Percentiles rank a stretch among this genome's conserved stretches.
Conservation (phyloP, 768 basidiomycete species). For the Tylopilus plumbeoviolaceoides region DNA sequence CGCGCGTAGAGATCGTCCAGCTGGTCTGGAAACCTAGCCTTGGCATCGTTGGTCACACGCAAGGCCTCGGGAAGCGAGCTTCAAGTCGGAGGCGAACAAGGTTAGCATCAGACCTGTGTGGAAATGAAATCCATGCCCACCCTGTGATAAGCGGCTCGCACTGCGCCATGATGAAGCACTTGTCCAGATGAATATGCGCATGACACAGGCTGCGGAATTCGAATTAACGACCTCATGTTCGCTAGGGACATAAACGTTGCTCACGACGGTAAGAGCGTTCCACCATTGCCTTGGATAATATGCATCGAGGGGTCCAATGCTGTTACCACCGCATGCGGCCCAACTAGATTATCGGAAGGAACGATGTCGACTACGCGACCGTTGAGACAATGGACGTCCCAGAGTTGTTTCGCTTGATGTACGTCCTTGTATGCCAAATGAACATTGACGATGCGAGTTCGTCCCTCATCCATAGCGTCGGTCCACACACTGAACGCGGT, state of each 20-base stretch:
- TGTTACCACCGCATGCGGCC: not conserved
- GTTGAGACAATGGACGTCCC: slow-evolving; percentile 30
- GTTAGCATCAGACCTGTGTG: not conserved
- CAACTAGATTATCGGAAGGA: slow-evolving; percentile 7
- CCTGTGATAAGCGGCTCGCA: slow-evolving; percentile 50
- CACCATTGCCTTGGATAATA: slow-evolving; percentile 23
- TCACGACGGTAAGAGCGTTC: slow-evolving; percentile 33
- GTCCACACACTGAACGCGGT: too few species aligned
- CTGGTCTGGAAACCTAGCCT: slow-evolving; percentile 43
- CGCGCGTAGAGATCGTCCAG: slow-evolving; percentile 44
- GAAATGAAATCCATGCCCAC: slow-evolving; percentile 30
- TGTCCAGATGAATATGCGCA: slow-evolving; percentile 65
- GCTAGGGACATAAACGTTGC: slow-evolving; percentile 2
- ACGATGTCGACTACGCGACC: slow-evolving; percentile 27
- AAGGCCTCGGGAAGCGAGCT: slow-evolving; percentile 59
- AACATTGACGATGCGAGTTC: slow-evolving; percentile 24
- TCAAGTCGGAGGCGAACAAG: not conserved
- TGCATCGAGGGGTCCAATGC: not conserved
- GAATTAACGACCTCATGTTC: slow-evolving; percentile 13
- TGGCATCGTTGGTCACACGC: slow-evolving; percentile 46
- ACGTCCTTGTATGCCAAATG: slow-evolving; percentile 29
- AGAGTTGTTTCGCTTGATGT: slow-evolving; percentile 24
- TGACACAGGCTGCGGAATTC: slow-evolving; percentile 44
- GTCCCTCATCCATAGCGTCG: slow-evolving; percentile 1
- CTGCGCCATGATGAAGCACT: slow-evolving; percentile 60